These are phyloP conservation scores for Fusarium verticillioides DNA, from an alignment of 2,329 filamentous ascomycete genomes.

Conservation along the genomic window DNA sequence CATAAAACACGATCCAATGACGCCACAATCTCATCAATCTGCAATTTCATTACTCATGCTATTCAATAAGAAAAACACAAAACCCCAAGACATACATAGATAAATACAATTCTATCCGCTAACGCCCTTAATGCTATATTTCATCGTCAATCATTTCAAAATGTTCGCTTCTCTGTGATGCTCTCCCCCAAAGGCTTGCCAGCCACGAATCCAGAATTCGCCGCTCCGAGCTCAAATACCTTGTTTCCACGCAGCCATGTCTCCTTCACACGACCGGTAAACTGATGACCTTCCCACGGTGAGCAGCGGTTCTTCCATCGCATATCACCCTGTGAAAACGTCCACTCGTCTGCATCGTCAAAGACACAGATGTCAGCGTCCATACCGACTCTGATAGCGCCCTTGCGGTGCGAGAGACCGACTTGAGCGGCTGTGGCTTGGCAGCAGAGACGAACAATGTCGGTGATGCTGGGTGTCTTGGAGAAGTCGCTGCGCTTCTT, in stretches of 20 bases:
- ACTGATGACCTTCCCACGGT: conserved; percentile 84
- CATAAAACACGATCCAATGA: conserved; percentile 23
- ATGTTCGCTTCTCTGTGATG: conserved; percentile 69
- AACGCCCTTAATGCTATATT: conserved; percentile 20
- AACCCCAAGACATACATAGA: neutral
- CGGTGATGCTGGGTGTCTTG: conserved; percentile 67
- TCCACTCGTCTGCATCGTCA: conserved; percentile 83
- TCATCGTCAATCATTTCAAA: conserved; percentile 1
- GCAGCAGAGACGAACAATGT: conserved; percentile 88
- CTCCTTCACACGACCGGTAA: conserved; percentile 82
- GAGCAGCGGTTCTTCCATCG: conserved; percentile 94
- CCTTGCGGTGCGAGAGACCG: conserved; percentile 79
- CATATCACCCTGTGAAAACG: conserved; percentile 81
- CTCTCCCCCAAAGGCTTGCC: conserved; percentile 61
- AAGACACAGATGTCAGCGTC: conserved; percentile 95
- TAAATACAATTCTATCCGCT: neutral
- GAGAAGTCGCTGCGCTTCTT: conserved; percentile 66
- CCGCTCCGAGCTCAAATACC: conserved; percentile 76
- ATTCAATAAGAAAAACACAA: conserved; percentile 1
- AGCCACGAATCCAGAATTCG: conserved; percentile 61
- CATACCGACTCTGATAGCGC: conserved; percentile 81
- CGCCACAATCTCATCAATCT: conserved; percentile 23
- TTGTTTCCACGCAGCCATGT: conserved; percentile 84
- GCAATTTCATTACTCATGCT: conserved; percentile 23
- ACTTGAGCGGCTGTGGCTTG: conserved; percentile 90